These are phyloP conservation scores for Rubia balearica DNA, from an alignment of 305 asterid species.

Conservation along the genomic window DNA sequence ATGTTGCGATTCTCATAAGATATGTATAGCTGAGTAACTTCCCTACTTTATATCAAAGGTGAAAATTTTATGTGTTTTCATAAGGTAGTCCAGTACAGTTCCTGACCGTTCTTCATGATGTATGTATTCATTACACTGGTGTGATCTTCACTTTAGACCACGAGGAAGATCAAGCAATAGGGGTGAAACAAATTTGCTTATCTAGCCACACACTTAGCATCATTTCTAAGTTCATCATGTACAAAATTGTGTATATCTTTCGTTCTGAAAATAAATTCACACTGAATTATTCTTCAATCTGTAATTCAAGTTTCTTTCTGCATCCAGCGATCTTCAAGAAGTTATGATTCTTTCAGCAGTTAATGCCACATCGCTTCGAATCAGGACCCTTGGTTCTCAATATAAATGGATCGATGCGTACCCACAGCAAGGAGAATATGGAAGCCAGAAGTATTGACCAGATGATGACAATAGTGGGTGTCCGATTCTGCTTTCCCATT, in stretches of 20 bases:
- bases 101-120: not conserved
- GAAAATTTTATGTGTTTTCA: not conserved
- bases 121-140: not conserved
- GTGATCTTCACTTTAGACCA: not conserved
- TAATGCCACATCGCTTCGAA: conserved; percentile 73
- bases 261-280: conserved; percentile 24
- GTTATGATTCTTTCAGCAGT: conserved; percentile 44
- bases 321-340: conserved; percentile 11
- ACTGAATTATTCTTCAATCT: conserved; percentile 28
- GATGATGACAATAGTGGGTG: conserved; percentile 87
- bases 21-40: not conserved
- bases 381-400: conserved; percentile 79
- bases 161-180: not conserved
- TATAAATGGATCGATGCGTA: conserved; percentile 75
- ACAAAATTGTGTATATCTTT: conserved; percentile 30
- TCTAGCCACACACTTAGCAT: conserved; percentile 4
- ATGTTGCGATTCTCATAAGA: not conserved
- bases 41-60: not conserved
- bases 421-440: conserved; percentile 89
- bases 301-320: conserved; percentile 16
- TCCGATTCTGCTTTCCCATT: conserved; percentile 92
- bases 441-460: conserved; percentile 93
- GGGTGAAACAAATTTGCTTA: not conserved
- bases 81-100: not conserved
- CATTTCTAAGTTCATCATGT: conserved; percentile 12